Evolutionary conservation across 2,329 filamentous ascomycete species (phyloP).

Genomic region (Alternaria tenuissima): DNA sequence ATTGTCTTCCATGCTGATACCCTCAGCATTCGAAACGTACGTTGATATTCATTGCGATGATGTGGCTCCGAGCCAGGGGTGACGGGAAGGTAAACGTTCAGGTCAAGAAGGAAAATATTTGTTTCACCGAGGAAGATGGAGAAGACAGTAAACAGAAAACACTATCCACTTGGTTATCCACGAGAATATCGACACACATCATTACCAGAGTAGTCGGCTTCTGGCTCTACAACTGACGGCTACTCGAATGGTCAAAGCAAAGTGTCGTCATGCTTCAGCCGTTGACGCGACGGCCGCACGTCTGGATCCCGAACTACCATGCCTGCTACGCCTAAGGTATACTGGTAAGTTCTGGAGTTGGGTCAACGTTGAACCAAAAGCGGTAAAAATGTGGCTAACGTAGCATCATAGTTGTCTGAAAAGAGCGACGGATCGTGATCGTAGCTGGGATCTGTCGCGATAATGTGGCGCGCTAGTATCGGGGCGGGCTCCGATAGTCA

Average conservation of each 20-base stretch:
- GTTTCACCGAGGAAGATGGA: not conserved
- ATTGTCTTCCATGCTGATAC: not conserved
- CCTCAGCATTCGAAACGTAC: not conserved
- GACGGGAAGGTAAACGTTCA: not conserved
- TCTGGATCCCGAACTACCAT: not conserved
- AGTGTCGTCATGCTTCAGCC: conserved; percentile 8
- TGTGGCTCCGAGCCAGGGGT: not conserved
- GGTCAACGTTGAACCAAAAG: conserved; percentile 1
- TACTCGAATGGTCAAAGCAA: not conserved
- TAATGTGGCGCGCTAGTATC: not conserved
- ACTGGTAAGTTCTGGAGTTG: not conserved
- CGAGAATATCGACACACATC: not conserved
- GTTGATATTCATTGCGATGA: not conserved
- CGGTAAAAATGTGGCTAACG: conserved; percentile 1
- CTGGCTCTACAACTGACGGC: not conserved
- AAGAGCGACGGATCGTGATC: conserved; percentile 3
- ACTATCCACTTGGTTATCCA: rapidly evolving
- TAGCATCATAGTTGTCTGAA: conserved; percentile 1
- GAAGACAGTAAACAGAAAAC: not conserved
- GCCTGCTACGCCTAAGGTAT: not conserved
- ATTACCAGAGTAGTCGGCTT: not conserved
- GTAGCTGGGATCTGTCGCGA: not conserved
- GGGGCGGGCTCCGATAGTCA: not conserved
- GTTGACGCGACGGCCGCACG: conserved; percentile 2
- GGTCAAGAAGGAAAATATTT: not conserved